These are phyloP conservation scores for Tulasnella sp. DNA, from an alignment of 768 basidiomycete genomes.

Conservation along the genomic window DNA sequence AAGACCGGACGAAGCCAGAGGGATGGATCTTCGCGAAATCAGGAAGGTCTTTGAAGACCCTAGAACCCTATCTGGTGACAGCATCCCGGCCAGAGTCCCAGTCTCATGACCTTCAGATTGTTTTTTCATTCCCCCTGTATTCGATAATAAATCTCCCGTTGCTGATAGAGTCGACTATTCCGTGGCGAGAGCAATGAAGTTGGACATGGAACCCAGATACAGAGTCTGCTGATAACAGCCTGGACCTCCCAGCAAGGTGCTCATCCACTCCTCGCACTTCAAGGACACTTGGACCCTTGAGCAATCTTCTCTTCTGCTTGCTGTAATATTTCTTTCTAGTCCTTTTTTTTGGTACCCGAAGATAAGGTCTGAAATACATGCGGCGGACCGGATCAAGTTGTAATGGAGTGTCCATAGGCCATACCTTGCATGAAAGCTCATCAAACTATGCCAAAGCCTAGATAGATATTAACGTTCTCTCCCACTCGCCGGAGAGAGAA, in stretches of 20 bases:
- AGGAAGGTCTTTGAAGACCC: constrained; percentile 7
- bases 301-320: not conserved
- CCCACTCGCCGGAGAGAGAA: too few relatives aligned
- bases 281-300: not conserved
- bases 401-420: too few relatives aligned
- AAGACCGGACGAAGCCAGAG: constrained; percentile 36
- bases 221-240: too few relatives aligned
- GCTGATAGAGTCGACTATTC: too few relatives aligned
- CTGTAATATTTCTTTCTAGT: not conserved
- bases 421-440: too few relatives aligned
- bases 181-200: too few relatives aligned
- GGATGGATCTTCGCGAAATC: constrained; percentile 18
- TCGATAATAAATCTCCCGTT: too few relatives aligned
- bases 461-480: too few relatives aligned
- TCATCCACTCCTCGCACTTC: not conserved
- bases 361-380: not conserved
- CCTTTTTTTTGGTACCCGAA: not conserved
- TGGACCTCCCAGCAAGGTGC: too few relatives aligned
- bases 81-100: not conserved
- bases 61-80: not conserved
- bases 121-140: not conserved
- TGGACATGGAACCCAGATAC: too few relatives aligned
- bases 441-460: too few relatives aligned
- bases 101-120: not conserved
- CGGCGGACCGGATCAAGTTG: too few relatives aligned